A percentile compares a stretch with the other conserved stretches of the same genome.
Conservation (phyloP, 108 stramenopile species). For the Conticribra weissflogii region DNA sequence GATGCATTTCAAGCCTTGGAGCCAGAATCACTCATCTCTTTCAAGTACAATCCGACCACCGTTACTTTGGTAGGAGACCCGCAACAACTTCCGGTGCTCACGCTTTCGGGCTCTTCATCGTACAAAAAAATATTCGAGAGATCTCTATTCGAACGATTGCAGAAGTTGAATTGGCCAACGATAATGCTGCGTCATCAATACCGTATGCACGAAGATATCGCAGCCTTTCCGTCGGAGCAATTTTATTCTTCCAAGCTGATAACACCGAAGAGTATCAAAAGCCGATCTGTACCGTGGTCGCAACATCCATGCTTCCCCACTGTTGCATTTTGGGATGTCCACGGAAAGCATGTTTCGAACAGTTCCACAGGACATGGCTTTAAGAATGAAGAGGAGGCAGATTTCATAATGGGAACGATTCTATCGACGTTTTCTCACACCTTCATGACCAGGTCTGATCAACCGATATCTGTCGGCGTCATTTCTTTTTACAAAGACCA, state of each 20-base stretch:
- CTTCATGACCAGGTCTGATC: slow-evolving; percentile 16
- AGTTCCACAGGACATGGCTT: slow-evolving; percentile 34
- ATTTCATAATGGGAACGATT: slow-evolving; percentile 45
- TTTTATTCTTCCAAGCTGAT: slow-evolving; percentile 62
- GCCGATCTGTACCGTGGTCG: slow-evolving; percentile 36
- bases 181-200: slow-evolving; percentile 85
- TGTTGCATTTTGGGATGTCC: slow-evolving; percentile 42
- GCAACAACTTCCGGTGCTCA: slow-evolving; percentile 85
- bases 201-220: slow-evolving; percentile 71
- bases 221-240: slow-evolving; percentile 57
- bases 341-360: slow-evolving; percentile 15
- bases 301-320: slow-evolving; percentile 43
- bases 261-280: slow-evolving; percentile 35
- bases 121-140: slow-evolving; percentile 52
- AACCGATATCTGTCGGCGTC: slow-evolving; percentile 40
- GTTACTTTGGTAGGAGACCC: slow-evolving; percentile 66
- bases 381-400: slow-evolving; percentile 46
- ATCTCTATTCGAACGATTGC: slow-evolving; percentile 82
- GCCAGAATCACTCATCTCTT: slow-evolving; percentile 83
- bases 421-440: slow-evolving; percentile 26
- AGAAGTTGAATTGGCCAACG: slow-evolving; percentile 63
- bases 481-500: slow-evolving; percentile 67
- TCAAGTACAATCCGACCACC: slow-evolving; percentile 63
- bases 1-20: slow-evolving; percentile 91
- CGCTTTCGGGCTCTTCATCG: slow-evolving; percentile 54